Conservation (phyloP, 805 yeast genomes). For the Naumovozyma dairenensis region DNA sequence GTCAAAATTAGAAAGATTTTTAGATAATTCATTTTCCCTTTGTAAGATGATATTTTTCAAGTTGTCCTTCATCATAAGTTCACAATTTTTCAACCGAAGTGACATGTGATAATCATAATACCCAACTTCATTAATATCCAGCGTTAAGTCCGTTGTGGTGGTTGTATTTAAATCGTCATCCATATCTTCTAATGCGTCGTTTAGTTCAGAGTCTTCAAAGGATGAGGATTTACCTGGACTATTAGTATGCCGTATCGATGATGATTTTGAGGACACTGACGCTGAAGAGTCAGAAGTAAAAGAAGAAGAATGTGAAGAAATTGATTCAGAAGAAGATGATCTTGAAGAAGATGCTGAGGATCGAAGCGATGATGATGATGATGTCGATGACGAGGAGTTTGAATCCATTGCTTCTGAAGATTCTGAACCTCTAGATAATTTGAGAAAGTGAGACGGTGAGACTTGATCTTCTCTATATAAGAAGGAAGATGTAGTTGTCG, state of each 20-base stretch:
- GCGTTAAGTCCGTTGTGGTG: constrained; percentile 3
- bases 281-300: constrained; percentile 5
- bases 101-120: constrained; percentile 19
- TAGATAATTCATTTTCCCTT: constrained; percentile 24
- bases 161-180: constrained; percentile 1
- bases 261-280: constrained; percentile 8
- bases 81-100: constrained; percentile 17
- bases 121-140: constrained; percentile 16
- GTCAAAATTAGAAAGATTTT: constrained; percentile 20
- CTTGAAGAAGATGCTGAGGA: constrained; percentile 7
- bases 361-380: constrained; percentile 6
- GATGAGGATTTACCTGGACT: constrained; percentile 3
- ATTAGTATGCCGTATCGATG: too few species aligned
- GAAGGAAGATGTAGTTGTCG: constrained; percentile 1
- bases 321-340: constrained; percentile 6
- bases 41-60: constrained; percentile 17
- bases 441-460: too few species aligned
- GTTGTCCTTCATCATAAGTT: constrained; percentile 15
- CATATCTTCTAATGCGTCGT: constrained; percentile 1
- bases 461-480: too few species aligned
- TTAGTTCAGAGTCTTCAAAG: not conserved
- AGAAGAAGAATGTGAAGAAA: constrained; percentile 6
- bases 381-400: constrained; percentile 6
- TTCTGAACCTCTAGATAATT: too few species aligned
- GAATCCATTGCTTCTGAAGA: constrained; percentile 1